A percentile compares a stretch with the other conserved stretches of the same genome.
Evolutionary conservation across 441 rosid genomes (phyloP).

Genomic region (Erodium chrysanthum): DNA sequence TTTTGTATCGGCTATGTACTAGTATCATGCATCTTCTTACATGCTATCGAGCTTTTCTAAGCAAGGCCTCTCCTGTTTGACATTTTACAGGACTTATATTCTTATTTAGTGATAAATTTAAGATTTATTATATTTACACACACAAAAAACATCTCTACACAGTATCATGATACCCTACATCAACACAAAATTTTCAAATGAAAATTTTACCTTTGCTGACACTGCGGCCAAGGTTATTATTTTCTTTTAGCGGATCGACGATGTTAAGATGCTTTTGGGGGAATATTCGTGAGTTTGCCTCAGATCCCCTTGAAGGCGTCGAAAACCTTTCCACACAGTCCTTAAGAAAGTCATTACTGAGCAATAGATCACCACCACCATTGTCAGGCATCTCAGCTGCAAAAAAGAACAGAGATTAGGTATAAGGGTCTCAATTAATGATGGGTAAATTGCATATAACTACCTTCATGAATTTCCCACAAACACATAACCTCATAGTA

Average conservation of each 20-base stretch:
- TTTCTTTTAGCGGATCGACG: slow-evolving; percentile 76
- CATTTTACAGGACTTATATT: no score
- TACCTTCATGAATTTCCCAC: no score
- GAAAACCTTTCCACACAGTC: slow-evolving; percentile 48
- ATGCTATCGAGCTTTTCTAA: no score
- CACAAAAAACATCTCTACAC: no score
- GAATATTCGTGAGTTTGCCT: slow-evolving; percentile 48
- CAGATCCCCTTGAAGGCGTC: slow-evolving; percentile 53
- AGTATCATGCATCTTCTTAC: no score
- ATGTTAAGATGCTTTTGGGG: slow-evolving; percentile 66
- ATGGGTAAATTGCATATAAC: not conserved
- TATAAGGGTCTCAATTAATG: slow-evolving; percentile 17
- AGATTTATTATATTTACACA: no score
- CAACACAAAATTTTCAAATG: no score
- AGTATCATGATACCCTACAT: no score
- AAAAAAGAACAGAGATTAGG: slow-evolving; percentile 12
- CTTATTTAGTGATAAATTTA: no score
- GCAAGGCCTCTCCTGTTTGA: no score
- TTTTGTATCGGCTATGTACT: no score
- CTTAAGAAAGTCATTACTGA: slow-evolving; percentile 54
- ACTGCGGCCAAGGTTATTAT: slow-evolving; percentile 87
- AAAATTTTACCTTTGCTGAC: slow-evolving; percentile 63
- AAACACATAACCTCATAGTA: no score
- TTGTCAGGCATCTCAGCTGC: slow-evolving; percentile 61
- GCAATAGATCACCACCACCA: slow-evolving; percentile 46